phyloP scores from a whole-genome alignment of 1,284 basidiomycete species.

The Cryptococcus sp. region DNA sequence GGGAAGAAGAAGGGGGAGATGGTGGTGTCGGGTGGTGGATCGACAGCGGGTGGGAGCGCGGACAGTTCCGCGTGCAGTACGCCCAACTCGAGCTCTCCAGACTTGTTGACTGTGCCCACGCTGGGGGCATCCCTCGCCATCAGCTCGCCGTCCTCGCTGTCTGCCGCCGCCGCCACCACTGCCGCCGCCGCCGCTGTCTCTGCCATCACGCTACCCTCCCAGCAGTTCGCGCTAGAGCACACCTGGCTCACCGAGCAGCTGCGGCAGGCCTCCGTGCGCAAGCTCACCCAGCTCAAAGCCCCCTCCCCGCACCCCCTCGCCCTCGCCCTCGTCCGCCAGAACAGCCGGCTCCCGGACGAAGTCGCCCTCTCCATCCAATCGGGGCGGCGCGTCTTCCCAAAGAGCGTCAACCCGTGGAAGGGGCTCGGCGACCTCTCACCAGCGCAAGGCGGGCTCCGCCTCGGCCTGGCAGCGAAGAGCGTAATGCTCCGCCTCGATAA shows the following conservation, averaged over 20 bases:
- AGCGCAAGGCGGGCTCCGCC: constrained; percentile 33
- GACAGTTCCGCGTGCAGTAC: constrained; percentile 14
- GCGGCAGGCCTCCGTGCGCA: constrained; percentile 34
- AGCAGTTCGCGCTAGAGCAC: constrained; percentile 13
- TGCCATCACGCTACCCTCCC: constrained; percentile 4
- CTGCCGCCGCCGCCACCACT: constrained; percentile 2
- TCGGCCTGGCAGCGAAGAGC: constrained; percentile 27
- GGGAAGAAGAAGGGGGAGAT: constrained; percentile 14
- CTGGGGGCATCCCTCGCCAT: too few species aligned
- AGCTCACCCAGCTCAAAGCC: constrained; percentile 34
- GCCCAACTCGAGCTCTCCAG: constrained; percentile 19
- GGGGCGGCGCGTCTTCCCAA: constrained; percentile 38
- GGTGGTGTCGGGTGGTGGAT: constrained; percentile 6
- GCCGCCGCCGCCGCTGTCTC: constrained; percentile 14
- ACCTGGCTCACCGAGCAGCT: constrained; percentile 27
- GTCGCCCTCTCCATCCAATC: constrained; percentile 40
- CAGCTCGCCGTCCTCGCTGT: neutral
- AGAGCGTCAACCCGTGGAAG: constrained; percentile 32
- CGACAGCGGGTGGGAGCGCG: neutral
- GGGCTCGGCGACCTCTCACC: constrained; percentile 22
- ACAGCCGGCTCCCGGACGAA: constrained; percentile 39
- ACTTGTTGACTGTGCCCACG: neutral
- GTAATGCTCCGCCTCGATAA: constrained; percentile 30
- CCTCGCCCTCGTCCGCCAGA: constrained; percentile 30
- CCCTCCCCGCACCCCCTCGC: constrained; percentile 45